Evolutionary conservation across 192 early-diverging fungal genomes (phyloP).

Genomic region (Coemansia aciculifera): DNA sequence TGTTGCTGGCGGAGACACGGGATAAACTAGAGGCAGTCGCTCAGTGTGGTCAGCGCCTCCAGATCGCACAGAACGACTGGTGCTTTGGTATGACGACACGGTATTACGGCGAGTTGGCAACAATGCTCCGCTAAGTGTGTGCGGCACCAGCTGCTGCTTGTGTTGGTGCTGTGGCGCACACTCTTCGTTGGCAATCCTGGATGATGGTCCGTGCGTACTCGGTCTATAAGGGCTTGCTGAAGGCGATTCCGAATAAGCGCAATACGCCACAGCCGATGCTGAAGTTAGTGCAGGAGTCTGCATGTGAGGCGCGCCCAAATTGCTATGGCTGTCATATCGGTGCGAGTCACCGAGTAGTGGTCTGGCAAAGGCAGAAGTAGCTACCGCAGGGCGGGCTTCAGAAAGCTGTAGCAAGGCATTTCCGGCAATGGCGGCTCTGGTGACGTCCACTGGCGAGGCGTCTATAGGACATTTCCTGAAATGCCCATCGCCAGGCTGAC

Average conservation of each 20-base stretch:
- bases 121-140: background rate
- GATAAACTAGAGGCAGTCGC: background rate
- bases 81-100: conserved; percentile 17
- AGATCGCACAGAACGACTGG: background rate
- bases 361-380: background rate
- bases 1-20: background rate
- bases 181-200: background rate
- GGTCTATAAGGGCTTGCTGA: conserved; percentile 1
- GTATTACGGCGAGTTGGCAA: conserved; percentile 24
- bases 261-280: background rate
- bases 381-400: background rate
- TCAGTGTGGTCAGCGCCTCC: background rate
- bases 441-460: background rate
- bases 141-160: background rate
- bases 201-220: background rate
- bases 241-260: background rate
- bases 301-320: background rate
- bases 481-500: background rate
- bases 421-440: background rate
- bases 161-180: background rate
- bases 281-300: conserved; percentile 13
- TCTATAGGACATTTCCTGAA: background rate
- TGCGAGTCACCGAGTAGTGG: background rate
- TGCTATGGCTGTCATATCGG: background rate
- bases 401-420: conserved; percentile 3